These are phyloP conservation scores for Pleurotus cornucopiae DNA, from an alignment of 768 basidiomycete species.

Conservation along the genomic window DNA sequence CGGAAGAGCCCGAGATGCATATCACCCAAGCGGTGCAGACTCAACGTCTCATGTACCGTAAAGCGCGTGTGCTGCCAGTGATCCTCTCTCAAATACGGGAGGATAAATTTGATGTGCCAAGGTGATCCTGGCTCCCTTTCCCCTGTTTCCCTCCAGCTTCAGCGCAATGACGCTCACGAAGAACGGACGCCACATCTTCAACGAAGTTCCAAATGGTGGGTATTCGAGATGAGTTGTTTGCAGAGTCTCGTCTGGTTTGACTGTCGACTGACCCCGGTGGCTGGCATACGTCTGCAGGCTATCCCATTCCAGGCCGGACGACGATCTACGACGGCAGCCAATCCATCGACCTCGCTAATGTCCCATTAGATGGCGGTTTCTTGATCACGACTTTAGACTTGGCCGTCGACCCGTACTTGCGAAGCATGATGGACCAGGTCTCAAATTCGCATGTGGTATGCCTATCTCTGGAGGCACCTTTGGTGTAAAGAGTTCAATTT, in stretches of 20 bases:
- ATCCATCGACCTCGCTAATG: constrained; percentile 39
- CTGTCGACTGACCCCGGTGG: background rate
- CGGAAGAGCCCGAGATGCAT: too few relatives aligned
- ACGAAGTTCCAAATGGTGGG: constrained; percentile 6
- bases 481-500: background rate
- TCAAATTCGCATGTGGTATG: constrained; percentile 5
- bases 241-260: background rate
- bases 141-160: too few relatives aligned
- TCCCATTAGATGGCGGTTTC: constrained; percentile 32
- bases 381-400: constrained; percentile 40
- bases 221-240: too few relatives aligned
- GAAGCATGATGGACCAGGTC: constrained; percentile 27
- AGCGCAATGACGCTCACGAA: constrained; percentile 21
- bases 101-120: too few relatives aligned
- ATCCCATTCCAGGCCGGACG: constrained; percentile 32
- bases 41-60: too few relatives aligned
- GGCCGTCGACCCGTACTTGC: constrained; percentile 42
- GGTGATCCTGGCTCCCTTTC: too few relatives aligned
- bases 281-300: constrained; percentile 12
- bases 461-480: background rate
- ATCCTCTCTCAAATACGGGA: too few relatives aligned
- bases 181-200: constrained; percentile 9
- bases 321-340: constrained; percentile 32
- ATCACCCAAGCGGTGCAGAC: too few relatives aligned
- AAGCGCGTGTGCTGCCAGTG: too few relatives aligned